Conservation (phyloP, 2,329 filamentous ascomycete species). For the Colletotrichum sp. region DNA sequence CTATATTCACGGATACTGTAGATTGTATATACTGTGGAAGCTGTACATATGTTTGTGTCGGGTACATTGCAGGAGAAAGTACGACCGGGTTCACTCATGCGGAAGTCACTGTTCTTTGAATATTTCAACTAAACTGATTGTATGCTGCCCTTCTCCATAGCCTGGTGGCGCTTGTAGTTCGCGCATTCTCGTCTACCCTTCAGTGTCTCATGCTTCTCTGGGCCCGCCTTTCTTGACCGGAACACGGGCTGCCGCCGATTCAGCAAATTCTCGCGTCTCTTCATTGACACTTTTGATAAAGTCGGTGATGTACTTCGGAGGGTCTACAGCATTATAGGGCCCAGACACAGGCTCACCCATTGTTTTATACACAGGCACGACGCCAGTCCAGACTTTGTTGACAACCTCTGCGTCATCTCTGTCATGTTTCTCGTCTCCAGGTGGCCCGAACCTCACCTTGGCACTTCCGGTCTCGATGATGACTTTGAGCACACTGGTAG, state of each 20-base stretch:
- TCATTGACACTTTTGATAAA: slow-evolving; percentile 44
- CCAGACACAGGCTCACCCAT: slow-evolving; percentile 68
- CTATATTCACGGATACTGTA: background rate
- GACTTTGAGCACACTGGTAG: slow-evolving; percentile 75
- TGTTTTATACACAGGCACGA: slow-evolving; percentile 65
- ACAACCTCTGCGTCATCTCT: slow-evolving; percentile 45
- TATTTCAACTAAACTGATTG: background rate
- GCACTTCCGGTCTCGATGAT: slow-evolving; percentile 73
- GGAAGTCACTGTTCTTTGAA: background rate
- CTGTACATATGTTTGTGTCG: background rate
- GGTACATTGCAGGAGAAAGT: background rate
- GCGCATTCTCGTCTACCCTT: background rate
- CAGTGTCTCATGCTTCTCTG: background rate
- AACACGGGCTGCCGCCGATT: slow-evolving; percentile 20
- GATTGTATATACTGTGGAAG: background rate
- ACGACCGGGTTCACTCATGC: background rate
- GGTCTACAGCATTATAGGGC: slow-evolving; percentile 61
- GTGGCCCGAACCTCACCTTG: slow-evolving; percentile 72
- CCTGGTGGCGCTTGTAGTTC: background rate
- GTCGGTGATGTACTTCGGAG: slow-evolving; percentile 61
- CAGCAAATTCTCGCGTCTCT: slow-evolving; percentile 24
- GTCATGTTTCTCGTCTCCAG: slow-evolving; percentile 59
- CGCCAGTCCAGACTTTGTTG: slow-evolving; percentile 58
- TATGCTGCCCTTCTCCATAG: background rate
- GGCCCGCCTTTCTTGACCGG: background rate